Percentiles rank a stretch among this genome's conserved stretches.
Evolutionary conservation across 2,329 filamentous ascomycete genomes (phyloP).

Genomic region (Talaromyces funiculosus): DNA sequence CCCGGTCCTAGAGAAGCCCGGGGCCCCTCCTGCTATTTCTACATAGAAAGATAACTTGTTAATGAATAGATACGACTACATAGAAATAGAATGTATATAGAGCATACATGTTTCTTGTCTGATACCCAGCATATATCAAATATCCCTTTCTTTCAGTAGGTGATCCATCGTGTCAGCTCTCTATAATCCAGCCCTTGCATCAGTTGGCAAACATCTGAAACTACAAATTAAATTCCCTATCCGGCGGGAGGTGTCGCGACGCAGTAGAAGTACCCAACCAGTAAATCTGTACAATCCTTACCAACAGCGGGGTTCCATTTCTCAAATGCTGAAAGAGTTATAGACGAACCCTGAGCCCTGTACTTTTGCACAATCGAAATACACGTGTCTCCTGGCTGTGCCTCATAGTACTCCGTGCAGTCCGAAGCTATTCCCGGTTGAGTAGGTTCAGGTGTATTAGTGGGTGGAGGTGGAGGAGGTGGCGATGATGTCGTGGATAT

Average conservation of each 20-base stretch:
- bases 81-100: neutral
- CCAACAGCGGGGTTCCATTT: conserved; percentile 22
- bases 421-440: conserved; percentile 16
- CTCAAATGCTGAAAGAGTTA: conserved; percentile 16
- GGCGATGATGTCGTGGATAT: neutral
- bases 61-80: neutral
- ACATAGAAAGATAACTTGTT: neutral
- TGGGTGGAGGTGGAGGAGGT: neutral
- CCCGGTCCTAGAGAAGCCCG: neutral
- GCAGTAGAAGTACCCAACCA: conserved; percentile 22
- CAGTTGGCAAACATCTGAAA: too few relatives aligned
- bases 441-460: neutral
- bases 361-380: conserved; percentile 19
- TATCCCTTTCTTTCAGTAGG: neutral
- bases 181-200: too few relatives aligned
- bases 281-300: conserved; percentile 17
- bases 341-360: neutral
- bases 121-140: neutral
- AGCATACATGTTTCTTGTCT: neutral
- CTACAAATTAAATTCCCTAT: too few relatives aligned
- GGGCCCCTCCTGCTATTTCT: neutral
- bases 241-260: conserved; percentile 12
- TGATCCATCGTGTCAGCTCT: neutral
- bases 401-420: conserved; percentile 23
- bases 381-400: conserved; percentile 20